These are phyloP conservation scores for Cicer cuneatum DNA, from an alignment of 306 rosid genomes.

Conservation along the genomic window DNA sequence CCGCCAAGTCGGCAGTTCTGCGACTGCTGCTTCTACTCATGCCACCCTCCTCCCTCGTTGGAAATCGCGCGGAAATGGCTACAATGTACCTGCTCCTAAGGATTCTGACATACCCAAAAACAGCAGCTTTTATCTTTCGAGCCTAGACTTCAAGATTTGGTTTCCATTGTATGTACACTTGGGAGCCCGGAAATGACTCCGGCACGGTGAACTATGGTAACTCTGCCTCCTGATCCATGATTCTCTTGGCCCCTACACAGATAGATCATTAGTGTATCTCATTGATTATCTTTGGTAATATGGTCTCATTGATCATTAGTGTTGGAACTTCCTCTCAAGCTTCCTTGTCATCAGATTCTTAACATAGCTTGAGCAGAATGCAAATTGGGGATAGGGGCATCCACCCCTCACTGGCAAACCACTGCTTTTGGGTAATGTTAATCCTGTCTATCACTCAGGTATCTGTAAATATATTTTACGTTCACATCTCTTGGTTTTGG, in stretches of 20 bases:
- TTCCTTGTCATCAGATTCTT: background rate
- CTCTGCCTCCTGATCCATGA: too few relatives aligned
- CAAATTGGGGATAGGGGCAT: conserved; percentile 7
- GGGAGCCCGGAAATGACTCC: too few relatives aligned
- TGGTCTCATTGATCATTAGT: too few relatives aligned
- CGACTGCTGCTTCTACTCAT: background rate
- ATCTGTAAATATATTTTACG: conserved; percentile 26
- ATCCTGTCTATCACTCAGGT: conserved; percentile 3
- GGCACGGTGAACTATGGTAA: too few relatives aligned
- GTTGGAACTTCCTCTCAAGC: too few relatives aligned
- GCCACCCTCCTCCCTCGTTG: background rate
- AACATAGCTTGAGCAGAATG: background rate
- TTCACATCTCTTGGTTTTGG: background rate
- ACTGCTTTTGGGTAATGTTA: conserved; percentile 2
- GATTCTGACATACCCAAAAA: background rate
- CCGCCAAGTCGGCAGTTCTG: background rate
- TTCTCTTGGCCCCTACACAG: too few relatives aligned
- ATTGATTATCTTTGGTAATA: background rate
- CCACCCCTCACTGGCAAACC: background rate
- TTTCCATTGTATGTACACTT: too few relatives aligned
- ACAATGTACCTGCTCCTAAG: background rate
- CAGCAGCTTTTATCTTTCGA: too few relatives aligned
- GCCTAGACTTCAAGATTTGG: too few relatives aligned
- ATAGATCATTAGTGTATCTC: background rate
- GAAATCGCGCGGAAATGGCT: background rate